These are phyloP conservation scores for Senna siamea DNA, from an alignment of 306 rosid species.

Conservation along the genomic window DNA sequence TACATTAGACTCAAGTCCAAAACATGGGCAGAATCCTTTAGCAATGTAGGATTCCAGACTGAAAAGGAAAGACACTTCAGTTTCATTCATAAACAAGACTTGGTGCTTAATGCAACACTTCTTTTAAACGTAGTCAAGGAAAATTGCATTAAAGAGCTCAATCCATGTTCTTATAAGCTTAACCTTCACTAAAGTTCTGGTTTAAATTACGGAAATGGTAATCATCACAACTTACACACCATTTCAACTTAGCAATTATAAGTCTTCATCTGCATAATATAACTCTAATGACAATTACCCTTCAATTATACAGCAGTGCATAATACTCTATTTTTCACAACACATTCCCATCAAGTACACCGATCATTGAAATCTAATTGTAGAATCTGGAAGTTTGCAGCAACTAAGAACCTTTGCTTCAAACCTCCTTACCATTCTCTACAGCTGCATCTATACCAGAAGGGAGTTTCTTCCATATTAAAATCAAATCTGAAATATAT, in stretches of 20 bases:
- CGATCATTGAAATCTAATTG: background rate
- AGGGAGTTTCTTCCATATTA: background rate
- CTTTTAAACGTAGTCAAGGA: slow-evolving; percentile 10
- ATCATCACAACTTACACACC: background rate
- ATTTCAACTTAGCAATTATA: background rate
- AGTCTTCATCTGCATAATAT: background rate
- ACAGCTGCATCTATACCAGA: background rate
- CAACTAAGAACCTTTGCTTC: background rate
- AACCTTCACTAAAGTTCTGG: background rate
- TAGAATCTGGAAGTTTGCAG: background rate
- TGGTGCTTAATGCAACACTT: background rate
- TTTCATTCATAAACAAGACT: background rate
- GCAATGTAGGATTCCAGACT: too few species aligned
- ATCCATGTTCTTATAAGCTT: background rate
- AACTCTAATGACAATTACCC: background rate
- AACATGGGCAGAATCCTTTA: too few species aligned
- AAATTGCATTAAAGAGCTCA: slow-evolving; percentile 12
- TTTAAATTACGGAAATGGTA: background rate
- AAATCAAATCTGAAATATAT: background rate
- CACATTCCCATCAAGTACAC: background rate
- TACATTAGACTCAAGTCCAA: too few species aligned
- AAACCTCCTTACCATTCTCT: background rate
- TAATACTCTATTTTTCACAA: background rate
- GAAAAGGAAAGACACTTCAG: too few species aligned
- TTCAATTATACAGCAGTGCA: background rate